Evolutionary conservation across 306 rosid species (phyloP).

Genomic region (Quercus parvula): DNA sequence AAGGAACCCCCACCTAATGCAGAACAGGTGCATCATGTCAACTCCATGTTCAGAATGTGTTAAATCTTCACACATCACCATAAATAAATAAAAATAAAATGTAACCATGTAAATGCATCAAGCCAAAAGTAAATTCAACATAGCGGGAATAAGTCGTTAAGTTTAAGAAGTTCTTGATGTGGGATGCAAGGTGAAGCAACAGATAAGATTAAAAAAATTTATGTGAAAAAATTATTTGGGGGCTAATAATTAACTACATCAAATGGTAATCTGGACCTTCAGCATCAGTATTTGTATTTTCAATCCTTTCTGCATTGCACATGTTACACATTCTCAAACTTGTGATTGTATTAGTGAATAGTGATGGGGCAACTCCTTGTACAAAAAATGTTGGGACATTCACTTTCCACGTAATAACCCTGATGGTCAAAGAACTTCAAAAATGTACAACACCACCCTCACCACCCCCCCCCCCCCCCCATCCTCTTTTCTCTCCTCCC

Average conservation of each 20-base stretch:
- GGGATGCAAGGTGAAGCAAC: not conserved
- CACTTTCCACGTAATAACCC: not conserved
- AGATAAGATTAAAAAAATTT: not conserved
- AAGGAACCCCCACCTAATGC: constrained; percentile 91
- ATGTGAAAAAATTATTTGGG: not conserved
- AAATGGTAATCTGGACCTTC: not conserved
- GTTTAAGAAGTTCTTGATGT: not conserved
- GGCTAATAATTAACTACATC: not conserved
- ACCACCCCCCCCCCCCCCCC: too few species aligned
- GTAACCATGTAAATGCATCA: not conserved
- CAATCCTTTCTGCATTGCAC: not conserved
- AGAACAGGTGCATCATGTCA: constrained; percentile 23
- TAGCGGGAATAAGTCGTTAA: not conserved
- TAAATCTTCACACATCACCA: not conserved
- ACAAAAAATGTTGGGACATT: not conserved
- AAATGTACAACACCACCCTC: too few species aligned
- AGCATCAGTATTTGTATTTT: too few species aligned
- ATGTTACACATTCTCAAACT: not conserved
- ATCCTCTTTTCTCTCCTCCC: too few species aligned
- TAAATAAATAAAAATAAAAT: not conserved
- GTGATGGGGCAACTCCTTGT: not conserved
- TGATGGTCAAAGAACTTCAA: too few species aligned
- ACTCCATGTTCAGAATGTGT: not conserved
- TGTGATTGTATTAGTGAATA: not conserved
- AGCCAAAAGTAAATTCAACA: not conserved